These are phyloP conservation scores for Auricularia cornea DNA, from an alignment of 768 basidiomycete species.

Conservation along the genomic window DNA sequence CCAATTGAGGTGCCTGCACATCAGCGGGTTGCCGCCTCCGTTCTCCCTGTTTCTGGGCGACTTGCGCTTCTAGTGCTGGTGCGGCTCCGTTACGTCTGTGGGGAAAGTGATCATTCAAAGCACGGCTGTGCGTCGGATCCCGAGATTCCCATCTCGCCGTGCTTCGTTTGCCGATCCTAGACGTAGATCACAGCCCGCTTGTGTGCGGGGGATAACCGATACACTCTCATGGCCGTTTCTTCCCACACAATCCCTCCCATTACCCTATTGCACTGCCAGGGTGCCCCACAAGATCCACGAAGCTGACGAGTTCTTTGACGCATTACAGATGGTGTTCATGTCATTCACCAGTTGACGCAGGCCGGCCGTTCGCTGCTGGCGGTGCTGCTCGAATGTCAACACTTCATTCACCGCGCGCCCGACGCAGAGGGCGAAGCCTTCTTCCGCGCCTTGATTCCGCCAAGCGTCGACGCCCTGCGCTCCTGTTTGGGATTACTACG, in stretches of 20 bases:
- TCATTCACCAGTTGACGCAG: constrained; percentile 91
- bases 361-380: constrained; percentile 87
- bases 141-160: no score
- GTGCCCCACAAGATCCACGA: not conserved
- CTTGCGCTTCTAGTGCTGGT: not conserved
- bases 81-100: no score
- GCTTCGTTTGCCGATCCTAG: no score
- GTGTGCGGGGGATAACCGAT: no score
- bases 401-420: constrained; percentile 35
- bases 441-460: constrained; percentile 66
- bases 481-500: constrained; percentile 83
- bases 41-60: not conserved
- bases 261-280: not conserved
- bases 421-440: not conserved
- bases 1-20: no score
- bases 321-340: constrained; percentile 76
- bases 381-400: constrained; percentile 79
- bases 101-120: no score
- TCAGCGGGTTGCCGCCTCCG: not conserved
- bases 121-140: no score
- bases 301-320: not conserved
- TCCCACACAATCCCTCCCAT: no score
- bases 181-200: no score
- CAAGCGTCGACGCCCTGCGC: constrained; percentile 75
- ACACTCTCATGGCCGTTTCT: no score